These are phyloP conservation scores for Malassezia sp. DNA, from an alignment of 1,284 basidiomycete species.

Conservation along the genomic window DNA sequence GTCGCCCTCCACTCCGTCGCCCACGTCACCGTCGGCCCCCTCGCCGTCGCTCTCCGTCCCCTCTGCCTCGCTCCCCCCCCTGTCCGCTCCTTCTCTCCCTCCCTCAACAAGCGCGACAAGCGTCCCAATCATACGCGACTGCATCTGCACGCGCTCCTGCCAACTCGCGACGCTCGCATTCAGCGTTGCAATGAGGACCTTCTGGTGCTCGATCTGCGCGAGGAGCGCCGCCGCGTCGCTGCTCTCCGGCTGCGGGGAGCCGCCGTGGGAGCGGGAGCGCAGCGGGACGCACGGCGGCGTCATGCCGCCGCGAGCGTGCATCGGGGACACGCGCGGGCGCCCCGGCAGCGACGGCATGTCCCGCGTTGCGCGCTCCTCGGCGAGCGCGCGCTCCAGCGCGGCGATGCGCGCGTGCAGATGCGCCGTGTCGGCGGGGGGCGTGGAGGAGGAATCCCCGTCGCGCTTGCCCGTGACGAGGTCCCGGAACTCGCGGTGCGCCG, in stretches of 20 bases:
- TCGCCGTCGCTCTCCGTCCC: no score
- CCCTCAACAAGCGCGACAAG: conserved; percentile 10
- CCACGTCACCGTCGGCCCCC: no score
- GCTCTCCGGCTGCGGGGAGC: neutral
- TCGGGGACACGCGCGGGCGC: conserved; percentile 12
- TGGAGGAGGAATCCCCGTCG: no score
- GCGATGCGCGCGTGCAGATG: conserved; percentile 14
- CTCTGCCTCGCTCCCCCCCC: neutral
- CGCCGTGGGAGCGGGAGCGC: conserved; percentile 9
- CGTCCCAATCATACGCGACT: conserved; percentile 9
- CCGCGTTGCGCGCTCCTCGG: conserved; percentile 15
- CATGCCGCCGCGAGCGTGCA: conserved; percentile 8
- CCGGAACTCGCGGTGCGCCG: conserved; percentile 17
- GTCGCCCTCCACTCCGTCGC: no score
- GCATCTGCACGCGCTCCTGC: conserved; percentile 12
- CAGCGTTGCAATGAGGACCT: conserved; percentile 5
- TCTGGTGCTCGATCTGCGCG: conserved; percentile 5
- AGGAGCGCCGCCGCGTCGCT: neutral
- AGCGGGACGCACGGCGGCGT: conserved; percentile 13
- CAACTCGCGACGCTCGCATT: conserved; percentile 8
- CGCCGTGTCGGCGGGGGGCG: conserved; percentile 5
- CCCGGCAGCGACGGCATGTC: conserved; percentile 13
- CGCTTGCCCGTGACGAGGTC: conserved; percentile 7
- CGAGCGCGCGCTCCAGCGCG: conserved; percentile 12
- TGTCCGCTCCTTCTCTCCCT: neutral